Percentiles rank a stretch among this genome's conserved stretches.
Conservation (phyloP, 1,284 basidiomycete species). For the Sporisorium scitamineum region DNA sequence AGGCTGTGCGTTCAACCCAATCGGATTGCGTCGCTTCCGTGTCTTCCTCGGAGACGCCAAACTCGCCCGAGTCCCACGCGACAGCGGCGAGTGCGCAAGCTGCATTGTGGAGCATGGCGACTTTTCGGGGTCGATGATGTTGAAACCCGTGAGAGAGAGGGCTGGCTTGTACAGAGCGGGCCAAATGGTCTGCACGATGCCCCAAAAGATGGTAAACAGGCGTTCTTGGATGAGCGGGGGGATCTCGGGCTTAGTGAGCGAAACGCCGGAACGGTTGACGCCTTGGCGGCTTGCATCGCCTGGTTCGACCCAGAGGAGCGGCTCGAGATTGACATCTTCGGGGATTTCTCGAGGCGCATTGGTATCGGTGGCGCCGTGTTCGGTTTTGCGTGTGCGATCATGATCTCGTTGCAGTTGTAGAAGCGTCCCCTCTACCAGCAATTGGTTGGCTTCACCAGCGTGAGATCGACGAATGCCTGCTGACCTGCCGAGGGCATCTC, state of each 20-base stretch:
- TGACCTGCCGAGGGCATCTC: conserved; percentile 1
- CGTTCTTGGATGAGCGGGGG: conserved; percentile 45
- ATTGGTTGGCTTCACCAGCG: conserved; percentile 20
- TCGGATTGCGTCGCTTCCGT: conserved; percentile 42
- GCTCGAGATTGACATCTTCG: conserved; percentile 38
- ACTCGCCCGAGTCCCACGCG: conserved; percentile 50
- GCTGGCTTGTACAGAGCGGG: conserved; percentile 49
- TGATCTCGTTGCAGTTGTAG: conserved; percentile 31
- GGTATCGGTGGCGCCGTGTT: background rate
- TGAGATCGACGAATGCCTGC: conserved; percentile 8
- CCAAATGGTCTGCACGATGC: conserved; percentile 50
- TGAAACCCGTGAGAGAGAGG: conserved; percentile 30
- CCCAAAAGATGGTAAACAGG: conserved; percentile 54
- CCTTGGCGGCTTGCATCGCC: conserved; percentile 24
- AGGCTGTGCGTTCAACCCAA: conserved; percentile 43
- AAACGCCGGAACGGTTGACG: conserved; percentile 37
- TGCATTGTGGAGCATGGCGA: conserved; percentile 56
- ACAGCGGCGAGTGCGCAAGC: conserved; percentile 47
- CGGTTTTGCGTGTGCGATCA: conserved; percentile 1
- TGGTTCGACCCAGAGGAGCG: conserved; percentile 44
- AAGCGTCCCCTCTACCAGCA: conserved; percentile 32
- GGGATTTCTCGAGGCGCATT: background rate
- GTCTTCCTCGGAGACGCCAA: conserved; percentile 36
- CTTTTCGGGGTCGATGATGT: conserved; percentile 46
- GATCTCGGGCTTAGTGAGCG: conserved; percentile 42